These are phyloP conservation scores for Aspergillus ibericus DNA, from an alignment of 2,329 filamentous ascomycete species.

Conservation along the genomic window DNA sequence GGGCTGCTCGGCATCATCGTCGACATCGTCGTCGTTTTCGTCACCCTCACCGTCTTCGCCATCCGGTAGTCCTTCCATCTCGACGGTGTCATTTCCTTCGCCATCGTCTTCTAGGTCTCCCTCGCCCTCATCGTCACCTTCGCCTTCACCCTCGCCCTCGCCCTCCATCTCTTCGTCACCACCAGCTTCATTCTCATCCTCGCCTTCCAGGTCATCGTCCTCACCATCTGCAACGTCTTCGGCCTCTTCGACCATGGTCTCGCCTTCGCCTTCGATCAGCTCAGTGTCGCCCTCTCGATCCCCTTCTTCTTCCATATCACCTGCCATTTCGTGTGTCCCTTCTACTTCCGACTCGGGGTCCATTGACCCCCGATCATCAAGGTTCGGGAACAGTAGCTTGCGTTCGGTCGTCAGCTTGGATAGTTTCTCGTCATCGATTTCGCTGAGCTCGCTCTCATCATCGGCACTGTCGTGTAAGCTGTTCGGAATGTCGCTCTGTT, in stretches of 20 bases:
- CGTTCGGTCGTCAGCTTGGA: constrained; percentile 27
- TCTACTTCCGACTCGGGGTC: constrained; percentile 30
- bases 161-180: constrained; percentile 9
- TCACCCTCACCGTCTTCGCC: constrained; percentile 11
- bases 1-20: constrained; percentile 9
- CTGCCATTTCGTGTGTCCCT: constrained; percentile 17
- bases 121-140: constrained; percentile 21
- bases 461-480: constrained; percentile 67
- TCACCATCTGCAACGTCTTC: constrained; percentile 19
- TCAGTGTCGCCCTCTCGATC: constrained; percentile 11
- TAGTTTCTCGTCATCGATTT: constrained; percentile 49
- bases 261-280: constrained; percentile 10
- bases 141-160: constrained; percentile 13
- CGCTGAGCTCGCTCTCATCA: constrained; percentile 69
- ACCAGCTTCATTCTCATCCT: constrained; percentile 15
- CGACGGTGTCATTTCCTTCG: constrained; percentile 10
- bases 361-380: constrained; percentile 22
- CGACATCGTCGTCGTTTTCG: not conserved
- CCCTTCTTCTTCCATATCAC: not conserved
- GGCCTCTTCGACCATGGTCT: constrained; percentile 15
- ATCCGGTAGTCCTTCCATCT: constrained; percentile 10
- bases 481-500: constrained; percentile 55
- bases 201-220: constrained; percentile 14
- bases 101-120: constrained; percentile 15
- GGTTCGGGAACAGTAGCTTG: constrained; percentile 27